Conservation (phyloP, 495 filamentous ascomycete genomes). For the Aspergillus steynii region DNA sequence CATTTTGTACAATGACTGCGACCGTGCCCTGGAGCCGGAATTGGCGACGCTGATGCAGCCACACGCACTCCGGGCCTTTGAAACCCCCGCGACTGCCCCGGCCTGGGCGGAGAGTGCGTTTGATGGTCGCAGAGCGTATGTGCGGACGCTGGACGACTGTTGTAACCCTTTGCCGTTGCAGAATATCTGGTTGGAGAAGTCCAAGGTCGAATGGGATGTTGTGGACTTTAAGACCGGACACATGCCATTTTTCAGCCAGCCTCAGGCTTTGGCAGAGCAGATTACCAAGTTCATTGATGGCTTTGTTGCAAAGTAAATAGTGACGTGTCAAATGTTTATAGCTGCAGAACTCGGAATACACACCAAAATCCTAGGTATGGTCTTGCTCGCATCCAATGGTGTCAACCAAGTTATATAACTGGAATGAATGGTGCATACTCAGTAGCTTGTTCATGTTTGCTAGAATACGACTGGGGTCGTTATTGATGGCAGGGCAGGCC, state of each 20-base stretch:
- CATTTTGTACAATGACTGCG: conserved; percentile 11
- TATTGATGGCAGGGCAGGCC: too few species aligned
- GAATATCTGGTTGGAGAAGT: conserved; percentile 11
- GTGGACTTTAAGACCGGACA: conserved; percentile 12
- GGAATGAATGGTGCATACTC: too few species aligned
- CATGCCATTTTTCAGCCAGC: conserved; percentile 11
- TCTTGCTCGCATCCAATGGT: too few species aligned
- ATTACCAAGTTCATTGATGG: conserved; percentile 8
- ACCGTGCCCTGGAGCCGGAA: conserved; percentile 6
- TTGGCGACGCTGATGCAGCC: conserved; percentile 8
- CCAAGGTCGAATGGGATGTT: conserved; percentile 12
- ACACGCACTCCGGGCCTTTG: conserved; percentile 12
- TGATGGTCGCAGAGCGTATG: conserved; percentile 11
- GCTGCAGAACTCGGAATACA: background rate
- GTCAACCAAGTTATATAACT: too few species aligned
- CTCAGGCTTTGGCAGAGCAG: conserved; percentile 8
- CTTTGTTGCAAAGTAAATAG: conserved; percentile 6
- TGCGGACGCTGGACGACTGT: conserved; percentile 8
- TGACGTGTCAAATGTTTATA: background rate
- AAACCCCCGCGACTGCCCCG: conserved; percentile 8
- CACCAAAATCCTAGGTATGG: background rate
- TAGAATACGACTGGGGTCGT: too few species aligned
- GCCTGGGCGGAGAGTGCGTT: conserved; percentile 13
- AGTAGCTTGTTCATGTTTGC: too few species aligned
- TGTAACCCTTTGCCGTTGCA: conserved; percentile 8